phyloP scores from a whole-genome alignment of 192 early-diverging fungal genomes.

The Globomyces pollinis-pini region DNA sequence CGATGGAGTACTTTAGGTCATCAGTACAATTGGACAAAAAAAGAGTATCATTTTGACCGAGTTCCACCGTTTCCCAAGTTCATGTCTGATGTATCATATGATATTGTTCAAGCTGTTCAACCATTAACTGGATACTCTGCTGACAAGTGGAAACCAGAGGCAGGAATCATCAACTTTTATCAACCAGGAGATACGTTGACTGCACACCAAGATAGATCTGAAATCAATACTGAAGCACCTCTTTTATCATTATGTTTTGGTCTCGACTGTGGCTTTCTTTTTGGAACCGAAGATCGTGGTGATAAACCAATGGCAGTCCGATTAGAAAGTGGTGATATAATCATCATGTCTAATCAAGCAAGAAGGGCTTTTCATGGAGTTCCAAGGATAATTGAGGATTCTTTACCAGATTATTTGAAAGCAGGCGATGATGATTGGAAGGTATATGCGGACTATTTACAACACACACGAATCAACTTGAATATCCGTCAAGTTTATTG shows the following conservation, averaged over 20 bases:
- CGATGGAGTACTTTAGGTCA: constrained; percentile 46
- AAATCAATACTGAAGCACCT: constrained; percentile 74
- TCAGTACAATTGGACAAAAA: constrained; percentile 53
- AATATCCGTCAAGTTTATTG: constrained; percentile 74
- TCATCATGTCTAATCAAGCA: constrained; percentile 77
- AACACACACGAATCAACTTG: constrained; percentile 72
- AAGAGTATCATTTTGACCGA: constrained; percentile 67
- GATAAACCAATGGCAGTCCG: constrained; percentile 59
- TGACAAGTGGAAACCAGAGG: constrained; percentile 62
- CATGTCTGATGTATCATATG: constrained; percentile 48
- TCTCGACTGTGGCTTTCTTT: constrained; percentile 60
- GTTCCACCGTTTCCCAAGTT: constrained; percentile 62
- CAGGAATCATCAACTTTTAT: constrained; percentile 94
- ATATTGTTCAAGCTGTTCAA: constrained; percentile 59
- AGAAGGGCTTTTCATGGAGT: constrained; percentile 81
- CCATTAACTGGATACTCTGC: constrained; percentile 50
- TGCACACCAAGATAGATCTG: constrained; percentile 89
- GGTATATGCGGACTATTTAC: constrained; percentile 57
- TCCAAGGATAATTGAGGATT: constrained; percentile 66
- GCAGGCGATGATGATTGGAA: constrained; percentile 11
- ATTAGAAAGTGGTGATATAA: constrained; percentile 78
- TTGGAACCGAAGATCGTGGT: constrained; percentile 70
- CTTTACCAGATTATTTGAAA: constrained; percentile 59
- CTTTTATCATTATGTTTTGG: constrained; percentile 53
- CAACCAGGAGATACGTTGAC: constrained; percentile 72